Evolutionary conservation across 371 early-diverging fungal genomes (phyloP).

Genomic region (Circinella umbellata): DNA sequence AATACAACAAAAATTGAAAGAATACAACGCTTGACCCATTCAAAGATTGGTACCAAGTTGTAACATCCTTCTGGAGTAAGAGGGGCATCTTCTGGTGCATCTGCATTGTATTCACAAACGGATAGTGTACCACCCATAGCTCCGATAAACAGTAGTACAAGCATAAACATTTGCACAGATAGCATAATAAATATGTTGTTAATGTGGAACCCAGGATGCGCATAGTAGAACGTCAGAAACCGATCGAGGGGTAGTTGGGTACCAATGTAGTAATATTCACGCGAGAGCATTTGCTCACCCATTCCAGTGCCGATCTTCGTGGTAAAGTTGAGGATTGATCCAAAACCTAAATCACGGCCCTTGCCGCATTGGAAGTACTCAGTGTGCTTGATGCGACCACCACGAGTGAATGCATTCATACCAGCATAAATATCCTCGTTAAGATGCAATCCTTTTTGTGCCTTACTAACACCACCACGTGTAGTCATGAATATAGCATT

Average conservation of each 20-base stretch:
- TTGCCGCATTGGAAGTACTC: slow-evolving; percentile 95
- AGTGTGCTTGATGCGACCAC: slow-evolving; percentile 88
- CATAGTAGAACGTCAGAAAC: slow-evolving; percentile 88
- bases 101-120: slow-evolving; percentile 41
- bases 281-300: slow-evolving; percentile 93
- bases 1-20: slow-evolving; percentile 78
- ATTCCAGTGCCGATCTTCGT: slow-evolving; percentile 93
- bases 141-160: slow-evolving; percentile 75
- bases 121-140: slow-evolving; percentile 59
- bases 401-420: slow-evolving; percentile 87
- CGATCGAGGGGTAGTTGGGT: slow-evolving; percentile 84
- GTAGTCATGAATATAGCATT: slow-evolving; percentile 91
- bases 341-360: slow-evolving; percentile 91
- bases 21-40: slow-evolving; percentile 85
- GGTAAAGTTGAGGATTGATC: slow-evolving; percentile 86
- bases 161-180: slow-evolving; percentile 85
- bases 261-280: slow-evolving; percentile 90
- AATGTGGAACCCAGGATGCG: slow-evolving; percentile 90
- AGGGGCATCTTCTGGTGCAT: slow-evolving; percentile 47
- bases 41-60: slow-evolving; percentile 69
- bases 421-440: slow-evolving; percentile 96
- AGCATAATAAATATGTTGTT: slow-evolving; percentile 91
- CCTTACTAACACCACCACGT: slow-evolving; percentile 88
- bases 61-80: slow-evolving; percentile 65
- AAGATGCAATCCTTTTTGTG: slow-evolving; percentile 88